Evolutionary conservation across 129 eudicot genomes (phyloP), one percentile per base, ranked within the genome.

Genomic region (Oenanthe sinensis): DNA sequence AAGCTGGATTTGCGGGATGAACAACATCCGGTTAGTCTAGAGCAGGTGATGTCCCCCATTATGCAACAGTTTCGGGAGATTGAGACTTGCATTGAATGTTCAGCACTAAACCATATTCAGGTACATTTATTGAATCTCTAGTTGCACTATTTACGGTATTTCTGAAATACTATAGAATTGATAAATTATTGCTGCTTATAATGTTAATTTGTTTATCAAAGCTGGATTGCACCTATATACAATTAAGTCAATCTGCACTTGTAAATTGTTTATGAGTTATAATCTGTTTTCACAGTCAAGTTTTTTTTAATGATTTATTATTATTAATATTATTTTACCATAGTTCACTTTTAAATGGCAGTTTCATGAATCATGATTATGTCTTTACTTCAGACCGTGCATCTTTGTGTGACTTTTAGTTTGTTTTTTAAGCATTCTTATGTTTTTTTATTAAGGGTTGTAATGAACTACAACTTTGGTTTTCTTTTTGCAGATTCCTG

Each of bases 1-100:
- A 95, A 88, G 87, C 81, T 95, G 85, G 99, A 95, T 86, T 77
- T 90, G 84, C 89, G 96, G 86, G 96, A 87, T 78, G 99, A 90
- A 24, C 90, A 90, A 30, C 94, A 92, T 65, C 84, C 92, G 48
- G 83, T 85, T 44, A 95, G 90, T 74, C 71, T 92, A 75, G 99
- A 90, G 85, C 87, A 85, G 88, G 96, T 90, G 85, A 95, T 95
- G 97, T 91, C 97, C 12, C 97, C 97, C 48, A 86, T 95, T 76
- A 90, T 95, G 97, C 97, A 92, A 83, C 92, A 92, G 76, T 95
- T 95, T 82, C 93, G 97, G 75, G 99, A 95, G 80, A 95, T 95
- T 75, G 99, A 95, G 83, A 95, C 99, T 22, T 91, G 99, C 79
- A 92, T 95, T 11, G 99, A 92, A 63, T 95, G 99, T 79, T 95